A percentile compares a stretch with the other conserved stretches of the same genome.
Conservation (phyloP, 257 asterid genomes). For the Solanum paucissectum region DNA sequence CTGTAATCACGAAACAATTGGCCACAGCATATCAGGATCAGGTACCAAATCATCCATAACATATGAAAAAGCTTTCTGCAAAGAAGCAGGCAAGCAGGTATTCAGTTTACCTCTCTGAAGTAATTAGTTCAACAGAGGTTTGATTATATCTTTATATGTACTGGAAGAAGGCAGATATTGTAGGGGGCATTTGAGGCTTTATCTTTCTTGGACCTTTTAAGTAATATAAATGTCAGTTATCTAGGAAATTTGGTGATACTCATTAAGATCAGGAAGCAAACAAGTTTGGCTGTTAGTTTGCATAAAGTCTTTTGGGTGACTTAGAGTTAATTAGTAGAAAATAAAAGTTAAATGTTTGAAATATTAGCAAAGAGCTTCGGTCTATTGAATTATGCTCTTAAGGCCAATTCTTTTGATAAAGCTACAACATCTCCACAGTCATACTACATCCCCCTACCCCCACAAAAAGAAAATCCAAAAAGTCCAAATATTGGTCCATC, state of each 20-base stretch:
- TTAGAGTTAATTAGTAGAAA: neutral
- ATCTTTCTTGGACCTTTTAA: neutral
- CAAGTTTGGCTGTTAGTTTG: neutral
- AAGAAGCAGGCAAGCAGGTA: neutral
- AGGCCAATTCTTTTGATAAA: neutral
- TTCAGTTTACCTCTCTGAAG: neutral
- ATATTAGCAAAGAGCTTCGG: neutral
- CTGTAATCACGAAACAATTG: conserved; percentile 20
- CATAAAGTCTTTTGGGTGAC: neutral
- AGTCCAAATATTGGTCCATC: neutral
- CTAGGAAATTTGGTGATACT: neutral
- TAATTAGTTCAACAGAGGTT: neutral
- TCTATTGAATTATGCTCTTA: neutral
- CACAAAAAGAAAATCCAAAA: neutral
- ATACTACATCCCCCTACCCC: neutral
- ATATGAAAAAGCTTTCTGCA: neutral
- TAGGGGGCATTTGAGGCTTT: neutral
- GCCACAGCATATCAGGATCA: neutral
- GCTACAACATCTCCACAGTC: neutral
- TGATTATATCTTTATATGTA: neutral
- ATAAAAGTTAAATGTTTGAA: neutral
- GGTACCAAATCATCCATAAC: neutral
- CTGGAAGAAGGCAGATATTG: neutral
- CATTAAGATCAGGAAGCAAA: neutral
- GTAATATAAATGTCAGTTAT: neutral